Conservation (phyloP, 1,284 basidiomycete species). For the Sporisorium sorghi region DNA sequence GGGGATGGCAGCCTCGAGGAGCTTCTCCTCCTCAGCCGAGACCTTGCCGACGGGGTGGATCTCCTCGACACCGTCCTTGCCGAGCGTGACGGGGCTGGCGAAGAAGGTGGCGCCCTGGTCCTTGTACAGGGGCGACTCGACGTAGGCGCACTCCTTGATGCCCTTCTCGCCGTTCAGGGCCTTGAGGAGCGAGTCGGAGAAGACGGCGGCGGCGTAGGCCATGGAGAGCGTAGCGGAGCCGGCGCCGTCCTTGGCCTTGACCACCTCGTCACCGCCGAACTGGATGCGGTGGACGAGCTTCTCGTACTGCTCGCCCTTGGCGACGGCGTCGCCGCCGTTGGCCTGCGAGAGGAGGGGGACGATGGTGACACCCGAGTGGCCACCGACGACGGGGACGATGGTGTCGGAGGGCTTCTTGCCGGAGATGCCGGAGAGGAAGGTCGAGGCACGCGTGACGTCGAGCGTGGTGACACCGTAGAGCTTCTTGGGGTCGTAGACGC, state of each 20-base stretch:
- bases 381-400: constrained; percentile 90
- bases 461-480: constrained; percentile 89
- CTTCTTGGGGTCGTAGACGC: constrained; percentile 84
- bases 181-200: constrained; percentile 80
- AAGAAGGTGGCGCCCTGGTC: constrained; percentile 75
- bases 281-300: constrained; percentile 80
- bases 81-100: constrained; percentile 64
- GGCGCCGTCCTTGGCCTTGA: constrained; percentile 89
- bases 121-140: constrained; percentile 82
- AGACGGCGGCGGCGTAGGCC: constrained; percentile 77
- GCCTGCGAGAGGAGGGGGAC: constrained; percentile 95
- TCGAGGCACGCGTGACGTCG: constrained; percentile 93
- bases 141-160: constrained; percentile 84
- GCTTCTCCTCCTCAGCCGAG: constrained; percentile 68
- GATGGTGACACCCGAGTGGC: constrained; percentile 96
- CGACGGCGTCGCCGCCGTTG: constrained; percentile 75
- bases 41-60: constrained; percentile 67
- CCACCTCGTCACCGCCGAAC: constrained; percentile 94
- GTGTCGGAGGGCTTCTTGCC: constrained; percentile 74
- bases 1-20: constrained; percentile 66
- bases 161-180: constrained; percentile 90
- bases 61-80: constrained; percentile 66
- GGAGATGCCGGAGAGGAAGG: constrained; percentile 84
- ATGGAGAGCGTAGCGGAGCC: constrained; percentile 89
- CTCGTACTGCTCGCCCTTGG: constrained; percentile 73